Evolutionary conservation across 106 monocot genomes (phyloP), one percentile per base, ranked within the genome.

Genomic region (Acorus gramineus): DNA sequence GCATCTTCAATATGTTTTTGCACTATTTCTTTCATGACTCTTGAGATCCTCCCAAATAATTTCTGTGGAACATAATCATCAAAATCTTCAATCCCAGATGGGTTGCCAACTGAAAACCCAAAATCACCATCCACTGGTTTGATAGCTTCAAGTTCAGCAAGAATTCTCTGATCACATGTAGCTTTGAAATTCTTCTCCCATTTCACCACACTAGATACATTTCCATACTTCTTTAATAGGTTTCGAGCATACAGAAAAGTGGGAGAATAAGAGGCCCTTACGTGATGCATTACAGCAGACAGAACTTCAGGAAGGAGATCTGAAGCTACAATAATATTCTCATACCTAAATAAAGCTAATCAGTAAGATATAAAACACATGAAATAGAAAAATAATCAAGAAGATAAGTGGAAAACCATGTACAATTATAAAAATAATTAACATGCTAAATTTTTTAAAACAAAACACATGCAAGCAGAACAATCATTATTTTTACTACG

Each of bases 291-390:
- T 73, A 62, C 69, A 72, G 71, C 77, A 76, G 69, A 65, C 50
- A 98, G 67, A 8, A 71, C 74, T 71, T 98, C 91, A 65, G 96
- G 96, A 48, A 98, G 80, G 65, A 91, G 71, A 73, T 98, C 88
- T 42, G 79, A 52, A 52, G 85, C 79, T 14, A 83, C 77, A 66
- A 98, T 66, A 49, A 91, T 73, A 62, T 88, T 91, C 49, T 98
- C 87, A 68, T 98, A 98, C 85, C 96, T 98, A 73, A 49, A 71
- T 1, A 42, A 55, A 57, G 7, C 28, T 6, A 58, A 59, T 55
- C n/a, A 44, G 4, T 52, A 28, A 50, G 44, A 44, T 56, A 44
- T 3, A 61, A 51, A 2, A 9, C 45, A 44, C 49, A 54, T 46
- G 7, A 61, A 61, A 53, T 12, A 56, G 2, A 67, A 64, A 8